Base-by-base conservation (phyloP, 257 asterid genomes). In the Ehretia macrophylla region DNA sequence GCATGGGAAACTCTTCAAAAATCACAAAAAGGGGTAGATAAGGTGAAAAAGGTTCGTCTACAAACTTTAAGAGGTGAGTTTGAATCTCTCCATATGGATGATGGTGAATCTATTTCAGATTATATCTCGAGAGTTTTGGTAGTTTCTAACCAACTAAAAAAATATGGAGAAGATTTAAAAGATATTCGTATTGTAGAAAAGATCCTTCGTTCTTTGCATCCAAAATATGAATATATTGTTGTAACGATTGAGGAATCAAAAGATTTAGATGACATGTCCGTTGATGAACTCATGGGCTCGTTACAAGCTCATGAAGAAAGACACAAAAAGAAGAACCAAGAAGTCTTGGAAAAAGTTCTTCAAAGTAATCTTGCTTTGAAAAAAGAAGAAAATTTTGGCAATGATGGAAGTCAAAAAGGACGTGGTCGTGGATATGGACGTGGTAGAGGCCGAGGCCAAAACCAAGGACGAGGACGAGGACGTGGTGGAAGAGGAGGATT, bases 221-320 rank as follows among this genome's bases (percentile, higher is more conserved):
- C 35, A 27, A 27, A 27, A 27, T 27, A 27, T 27, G 35, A 27
- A 27, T 27, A 27, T 27, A 27, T 27, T 27, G 35, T 27, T 27
- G 35, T 27, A 27, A 6, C 35, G 2, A 60, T 6, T 11, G 46
- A 32, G 10, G 42, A 59, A 9, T 59, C 40, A 14, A 59, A 59
- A 14, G 54, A 44, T 19, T 18, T 59, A 0, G 14, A 40, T 0
- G 10, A 27, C 9, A 14, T 32, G 21, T 18, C 60, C 14, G 17
- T 52, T 63, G 45, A 63, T 51, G 14, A 63, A 11, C 18, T 63
- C 10, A 39, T 18, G 44, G 60, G 62, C 1, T 55, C 22, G 0
- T 47, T 64, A 5, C 48, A 27, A 54, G 55, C 16, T 1, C 39
- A 27, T 32, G 62, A 45, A 2, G n/a, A 23, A 23, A 23, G 20